These are phyloP conservation scores for Ceratocystis alfenasii DNA, from an alignment of 2,329 filamentous ascomycete species.

Conservation along the genomic window DNA sequence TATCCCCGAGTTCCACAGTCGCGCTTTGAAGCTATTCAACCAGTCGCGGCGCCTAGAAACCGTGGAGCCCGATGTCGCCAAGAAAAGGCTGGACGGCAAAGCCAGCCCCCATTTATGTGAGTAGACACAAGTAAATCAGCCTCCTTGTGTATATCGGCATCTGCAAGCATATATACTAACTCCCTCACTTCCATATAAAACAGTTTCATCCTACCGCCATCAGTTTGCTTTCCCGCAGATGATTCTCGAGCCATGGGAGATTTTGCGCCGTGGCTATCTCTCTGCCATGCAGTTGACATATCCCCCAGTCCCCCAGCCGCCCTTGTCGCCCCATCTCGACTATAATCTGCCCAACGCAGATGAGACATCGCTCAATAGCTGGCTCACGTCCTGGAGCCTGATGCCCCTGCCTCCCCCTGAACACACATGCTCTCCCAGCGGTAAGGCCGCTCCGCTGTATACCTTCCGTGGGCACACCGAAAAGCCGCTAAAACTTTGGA, in stretches of 20 bases:
- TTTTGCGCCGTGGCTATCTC: conserved; percentile 2
- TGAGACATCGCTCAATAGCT: background rate
- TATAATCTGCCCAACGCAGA: background rate
- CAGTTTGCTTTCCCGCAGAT: conserved; percentile 2
- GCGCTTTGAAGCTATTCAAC: background rate
- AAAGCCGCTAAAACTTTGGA: too few relatives aligned
- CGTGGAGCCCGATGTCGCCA: background rate
- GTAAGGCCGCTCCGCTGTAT: too few relatives aligned
- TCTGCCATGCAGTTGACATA: background rate
- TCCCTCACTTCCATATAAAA: too few relatives aligned
- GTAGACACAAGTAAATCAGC: background rate
- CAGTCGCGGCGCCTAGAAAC: background rate
- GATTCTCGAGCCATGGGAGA: background rate
- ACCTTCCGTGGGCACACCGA: too few relatives aligned
- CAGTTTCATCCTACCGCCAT: conserved; percentile 3
- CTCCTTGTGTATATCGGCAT: background rate
- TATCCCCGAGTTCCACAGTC: background rate
- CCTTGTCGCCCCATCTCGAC: background rate
- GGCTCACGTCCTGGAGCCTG: background rate
- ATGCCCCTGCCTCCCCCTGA: background rate
- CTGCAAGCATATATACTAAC: background rate
- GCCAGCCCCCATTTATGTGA: conserved; percentile 3
- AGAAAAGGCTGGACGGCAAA: background rate
- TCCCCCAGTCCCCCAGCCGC: background rate
- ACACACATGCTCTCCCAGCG: too few relatives aligned